Percentiles rank a stretch among this genome's conserved stretches.
Evolutionary conservation across 169 alveolate species (phyloP).

Genomic region (Plasmodium berghei): DNA sequence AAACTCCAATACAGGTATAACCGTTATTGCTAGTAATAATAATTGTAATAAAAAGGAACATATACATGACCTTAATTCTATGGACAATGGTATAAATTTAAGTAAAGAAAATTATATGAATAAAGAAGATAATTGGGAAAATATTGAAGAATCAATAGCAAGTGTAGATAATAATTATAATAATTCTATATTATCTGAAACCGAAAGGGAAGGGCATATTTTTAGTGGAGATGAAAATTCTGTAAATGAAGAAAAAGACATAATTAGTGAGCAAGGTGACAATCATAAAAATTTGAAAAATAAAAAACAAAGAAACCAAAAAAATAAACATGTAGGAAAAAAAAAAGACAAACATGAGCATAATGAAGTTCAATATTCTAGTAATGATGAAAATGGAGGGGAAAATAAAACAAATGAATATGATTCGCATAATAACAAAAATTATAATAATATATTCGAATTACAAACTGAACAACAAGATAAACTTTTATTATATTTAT

Average conservation of each 20-base stretch:
- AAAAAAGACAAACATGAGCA: slow-evolving; percentile 2
- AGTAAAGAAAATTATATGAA: not conserved
- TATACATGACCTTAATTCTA: not conserved
- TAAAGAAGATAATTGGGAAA: not conserved
- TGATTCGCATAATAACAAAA: not conserved
- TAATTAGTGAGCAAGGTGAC: not conserved
- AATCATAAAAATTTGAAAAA: not conserved
- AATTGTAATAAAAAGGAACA: slow-evolving; percentile 6
- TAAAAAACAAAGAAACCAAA: not conserved
- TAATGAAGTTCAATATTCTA: not conserved
- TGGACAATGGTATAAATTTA: not conserved
- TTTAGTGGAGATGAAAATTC: too few relatives aligned
- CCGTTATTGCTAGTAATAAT: not conserved
- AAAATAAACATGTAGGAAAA: not conserved
- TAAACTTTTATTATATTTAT: slow-evolving; percentile 32
- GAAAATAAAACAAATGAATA: not conserved
- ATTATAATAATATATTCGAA: not conserved
- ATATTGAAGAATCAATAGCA: not conserved
- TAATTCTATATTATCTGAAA: too few relatives aligned
- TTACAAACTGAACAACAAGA: slow-evolving; percentile 70
- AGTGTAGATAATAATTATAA: too few relatives aligned
- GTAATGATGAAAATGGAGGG: not conserved
- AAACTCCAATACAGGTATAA: not conserved
- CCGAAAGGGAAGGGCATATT: too few relatives aligned
- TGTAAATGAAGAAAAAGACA: too few relatives aligned